These are phyloP conservation scores for Mallotus nudiflorus DNA, from an alignment of 345 rosid species.

Conservation along the genomic window DNA sequence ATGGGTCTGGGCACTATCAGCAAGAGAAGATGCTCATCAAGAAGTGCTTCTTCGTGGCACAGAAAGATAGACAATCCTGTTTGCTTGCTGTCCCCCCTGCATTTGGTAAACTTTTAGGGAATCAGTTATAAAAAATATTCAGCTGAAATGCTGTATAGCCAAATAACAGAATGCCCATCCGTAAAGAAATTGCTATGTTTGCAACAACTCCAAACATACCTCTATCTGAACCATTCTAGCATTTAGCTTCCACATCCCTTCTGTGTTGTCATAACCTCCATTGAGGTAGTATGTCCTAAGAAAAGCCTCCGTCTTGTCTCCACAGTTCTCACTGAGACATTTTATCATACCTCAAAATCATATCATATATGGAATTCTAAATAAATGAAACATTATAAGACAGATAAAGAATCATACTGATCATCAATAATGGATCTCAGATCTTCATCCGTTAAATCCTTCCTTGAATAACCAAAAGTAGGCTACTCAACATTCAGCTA, in stretches of 20 bases:
- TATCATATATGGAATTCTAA: not conserved
- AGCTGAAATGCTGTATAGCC: slow-evolving; percentile 8
- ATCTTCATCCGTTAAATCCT: slow-evolving; percentile 63
- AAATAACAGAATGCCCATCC: slow-evolving; percentile 8
- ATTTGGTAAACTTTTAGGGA: slow-evolving; percentile 33
- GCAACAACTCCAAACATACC: slow-evolving; percentile 35
- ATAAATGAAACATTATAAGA: not conserved
- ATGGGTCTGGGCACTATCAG: slow-evolving; percentile 53
- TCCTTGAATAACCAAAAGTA: slow-evolving; percentile 75
- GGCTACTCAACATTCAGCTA: too few relatives aligned
- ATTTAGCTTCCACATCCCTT: slow-evolving; percentile 63
- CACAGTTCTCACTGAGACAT: slow-evolving; percentile 57
- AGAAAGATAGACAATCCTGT: slow-evolving; percentile 68
- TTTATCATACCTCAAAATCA: not conserved
- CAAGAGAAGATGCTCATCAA: slow-evolving; percentile 62
- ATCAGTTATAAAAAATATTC: slow-evolving; percentile 32
- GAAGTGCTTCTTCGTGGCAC: slow-evolving; percentile 86
- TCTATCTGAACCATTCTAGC: slow-evolving; percentile 64
- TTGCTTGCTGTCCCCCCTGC: slow-evolving; percentile 59
- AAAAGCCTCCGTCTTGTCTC: slow-evolving; percentile 61
- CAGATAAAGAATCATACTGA: slow-evolving; percentile 42
- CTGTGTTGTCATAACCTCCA: slow-evolving; percentile 60
- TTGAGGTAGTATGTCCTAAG: slow-evolving; percentile 60
- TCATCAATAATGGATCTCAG: slow-evolving; percentile 73
- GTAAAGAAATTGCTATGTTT: not conserved